These are phyloP conservation scores for Fusarium sp. DNA, from an alignment of 2,329 filamentous ascomycete species.

Conservation along the genomic window DNA sequence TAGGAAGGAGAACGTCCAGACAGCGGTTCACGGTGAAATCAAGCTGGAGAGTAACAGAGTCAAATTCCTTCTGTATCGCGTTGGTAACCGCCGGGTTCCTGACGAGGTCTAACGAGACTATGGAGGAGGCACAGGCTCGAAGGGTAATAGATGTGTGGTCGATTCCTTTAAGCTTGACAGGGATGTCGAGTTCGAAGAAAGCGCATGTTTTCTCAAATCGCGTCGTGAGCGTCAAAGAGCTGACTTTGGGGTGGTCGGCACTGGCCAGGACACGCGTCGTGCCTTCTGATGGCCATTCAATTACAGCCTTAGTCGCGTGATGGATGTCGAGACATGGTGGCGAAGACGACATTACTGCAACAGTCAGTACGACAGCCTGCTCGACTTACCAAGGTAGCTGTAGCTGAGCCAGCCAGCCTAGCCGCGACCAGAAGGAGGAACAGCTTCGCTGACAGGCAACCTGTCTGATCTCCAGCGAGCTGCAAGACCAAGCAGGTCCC, in stretches of 20 bases:
- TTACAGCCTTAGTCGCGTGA: slow-evolving; percentile 10
- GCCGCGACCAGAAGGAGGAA: slow-evolving; percentile 9
- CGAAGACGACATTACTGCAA: slow-evolving; percentile 17
- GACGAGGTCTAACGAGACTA: slow-evolving; percentile 4
- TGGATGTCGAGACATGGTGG: slow-evolving; percentile 13
- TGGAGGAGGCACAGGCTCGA: slow-evolving; percentile 9
- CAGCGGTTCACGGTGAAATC: background rate
- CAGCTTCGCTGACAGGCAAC: slow-evolving; percentile 33
- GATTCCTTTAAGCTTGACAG: slow-evolving; percentile 25
- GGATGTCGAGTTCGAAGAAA: slow-evolving; percentile 16
- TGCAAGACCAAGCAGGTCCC: slow-evolving; percentile 20
- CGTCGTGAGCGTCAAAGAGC: background rate
- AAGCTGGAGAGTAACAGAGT: slow-evolving; percentile 9
- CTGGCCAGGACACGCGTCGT: slow-evolving; percentile 1
- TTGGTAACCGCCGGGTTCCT: background rate
- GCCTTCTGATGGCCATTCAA: slow-evolving; percentile 4
- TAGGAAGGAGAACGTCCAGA: slow-evolving; percentile 7
- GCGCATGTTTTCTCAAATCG: slow-evolving; percentile 10
- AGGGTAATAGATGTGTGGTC: background rate
- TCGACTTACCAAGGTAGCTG: background rate
- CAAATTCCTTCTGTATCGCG: slow-evolving; percentile 8
- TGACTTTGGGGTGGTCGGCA: slow-evolving; percentile 17
- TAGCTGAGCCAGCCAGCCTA: background rate
- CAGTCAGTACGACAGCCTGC: background rate
- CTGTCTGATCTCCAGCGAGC: slow-evolving; percentile 25